Percentiles rank a stretch among this genome's conserved stretches.
These are phyloP conservation scores for Tolypocladium album DNA, from an alignment of 2,329 filamentous ascomycete genomes.

Conservation along the genomic window DNA sequence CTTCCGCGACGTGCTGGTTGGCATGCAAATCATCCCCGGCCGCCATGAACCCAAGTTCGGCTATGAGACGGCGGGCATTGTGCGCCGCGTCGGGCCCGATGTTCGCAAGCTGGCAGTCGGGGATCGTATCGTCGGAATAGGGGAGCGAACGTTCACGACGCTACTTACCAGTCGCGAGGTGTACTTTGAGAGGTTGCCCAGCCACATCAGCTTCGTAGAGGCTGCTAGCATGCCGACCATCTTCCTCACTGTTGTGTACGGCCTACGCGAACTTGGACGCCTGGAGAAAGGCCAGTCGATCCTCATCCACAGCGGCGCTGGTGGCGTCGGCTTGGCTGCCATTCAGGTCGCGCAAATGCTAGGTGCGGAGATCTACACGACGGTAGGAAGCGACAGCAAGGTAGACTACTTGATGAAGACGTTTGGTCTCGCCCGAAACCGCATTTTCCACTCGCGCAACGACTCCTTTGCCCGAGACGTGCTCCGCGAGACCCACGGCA, in stretches of 20 bases:
- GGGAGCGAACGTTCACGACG: no score
- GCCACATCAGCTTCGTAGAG: no score
- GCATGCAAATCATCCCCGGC: no score
- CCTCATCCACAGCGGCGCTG: slow-evolving; percentile 19
- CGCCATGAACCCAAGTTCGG: no score
- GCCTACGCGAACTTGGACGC: no score
- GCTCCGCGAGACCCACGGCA: slow-evolving; percentile 8
- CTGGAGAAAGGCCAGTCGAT: slow-evolving; percentile 8
- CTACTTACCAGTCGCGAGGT: no score
- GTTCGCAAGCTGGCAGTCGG: no score
- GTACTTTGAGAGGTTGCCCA: no score
- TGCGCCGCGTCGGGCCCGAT: no score
- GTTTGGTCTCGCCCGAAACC: slow-evolving; percentile 9
- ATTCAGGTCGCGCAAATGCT: slow-evolving; percentile 13
- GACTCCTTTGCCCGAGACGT: slow-evolving; percentile 13
- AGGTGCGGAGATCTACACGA: slow-evolving; percentile 14
- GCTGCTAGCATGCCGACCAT: neutral
- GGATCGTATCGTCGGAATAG: no score
- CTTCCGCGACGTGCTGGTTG: no score
- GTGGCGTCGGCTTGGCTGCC: slow-evolving; percentile 19
- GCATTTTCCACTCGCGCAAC: slow-evolving; percentile 18
- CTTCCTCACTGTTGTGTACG: neutral
- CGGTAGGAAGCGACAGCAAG: slow-evolving; percentile 18
- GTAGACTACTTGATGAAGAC: slow-evolving; percentile 10
- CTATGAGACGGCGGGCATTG: no score